Evolutionary conservation across 2,329 filamentous ascomycete species (phyloP), one percentile per base, ranked within the genome.

Genomic region (Penicillium janthinellum): DNA sequence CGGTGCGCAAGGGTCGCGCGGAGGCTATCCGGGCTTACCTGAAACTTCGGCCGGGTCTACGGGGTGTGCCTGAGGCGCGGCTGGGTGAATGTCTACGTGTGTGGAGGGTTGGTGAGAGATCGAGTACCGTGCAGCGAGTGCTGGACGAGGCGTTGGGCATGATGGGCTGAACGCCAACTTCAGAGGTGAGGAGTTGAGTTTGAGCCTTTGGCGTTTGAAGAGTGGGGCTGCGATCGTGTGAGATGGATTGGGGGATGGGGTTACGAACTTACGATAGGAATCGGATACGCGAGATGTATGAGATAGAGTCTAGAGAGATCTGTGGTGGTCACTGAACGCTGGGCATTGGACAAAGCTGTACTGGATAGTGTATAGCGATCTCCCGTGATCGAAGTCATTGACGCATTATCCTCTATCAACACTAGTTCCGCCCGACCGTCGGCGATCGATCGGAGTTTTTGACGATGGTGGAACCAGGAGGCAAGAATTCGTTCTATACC

Each of bases 51-150:
- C 54, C 64, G 61, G 53, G 54, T 64, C 64, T 62, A 47, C 42
- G 67, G 34, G 61, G 37, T 17, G 60, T 62, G 60, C 60, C 63
- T 35, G 61, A 64, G n/a, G 42, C 25, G 51, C 51, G 25, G 3
- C 55, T 75, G 50, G 56, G 60, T 20, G 62, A 67, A 20, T 61
- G 56, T 28, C 56, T 76, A 14, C 65, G 61, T 28, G 59, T 61
- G 49, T 81, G 79, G 79, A 67, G 72, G 49, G 65, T 67, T 17
- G 64, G 64, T 44, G 79, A 81, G 64, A 67, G 79, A 69, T 78
- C 78, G 52, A 72, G 68, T 34, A 66, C 71, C 50, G 69, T 79
- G 17, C 73, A 71, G 52, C 69, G 69, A 35, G 59, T 73, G 22
- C 68, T 78, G 5, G 73, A 75, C 50, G 67, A 74, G 63, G 70